Percentiles rank a stretch among this genome's conserved stretches.
These are phyloP conservation scores for Cymbopogon flexuosus DNA, from an alignment of 202 grass and related monocot species.

Conservation along the genomic window DNA sequence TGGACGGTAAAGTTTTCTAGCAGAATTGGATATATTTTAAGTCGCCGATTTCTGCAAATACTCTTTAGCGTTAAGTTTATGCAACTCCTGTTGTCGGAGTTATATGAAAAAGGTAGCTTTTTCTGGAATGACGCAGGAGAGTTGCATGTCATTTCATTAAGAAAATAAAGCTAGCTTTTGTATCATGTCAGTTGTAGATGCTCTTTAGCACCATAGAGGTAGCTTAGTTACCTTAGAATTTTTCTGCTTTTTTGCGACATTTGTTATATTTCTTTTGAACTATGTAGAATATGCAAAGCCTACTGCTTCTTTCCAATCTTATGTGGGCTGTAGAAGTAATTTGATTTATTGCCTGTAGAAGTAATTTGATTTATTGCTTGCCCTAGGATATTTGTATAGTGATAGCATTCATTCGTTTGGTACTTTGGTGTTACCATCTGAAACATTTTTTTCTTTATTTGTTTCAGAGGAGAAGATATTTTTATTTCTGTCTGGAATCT, in stretches of 20 bases:
- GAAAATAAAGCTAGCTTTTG: background rate
- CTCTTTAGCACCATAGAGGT: background rate
- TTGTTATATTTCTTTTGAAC: background rate
- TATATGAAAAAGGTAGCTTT: background rate
- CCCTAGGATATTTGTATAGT: constrained; percentile 3
- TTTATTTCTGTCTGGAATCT: constrained; percentile 98
- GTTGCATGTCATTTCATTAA: background rate
- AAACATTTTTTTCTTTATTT: constrained; percentile 1
- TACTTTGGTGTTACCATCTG: background rate
- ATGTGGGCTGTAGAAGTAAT: too few species aligned
- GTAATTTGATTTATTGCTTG: background rate
- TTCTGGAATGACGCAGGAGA: background rate
- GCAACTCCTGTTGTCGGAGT: background rate
- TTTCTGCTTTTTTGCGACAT: background rate
- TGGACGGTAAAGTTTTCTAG: constrained; percentile 41
- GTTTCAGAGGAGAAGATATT: constrained; percentile 80
- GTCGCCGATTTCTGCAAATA: background rate
- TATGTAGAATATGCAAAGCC: background rate
- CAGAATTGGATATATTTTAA: background rate
- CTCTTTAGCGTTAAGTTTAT: background rate
- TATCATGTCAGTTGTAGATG: background rate
- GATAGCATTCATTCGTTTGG: background rate
- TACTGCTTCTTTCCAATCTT: background rate
- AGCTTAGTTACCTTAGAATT: background rate
- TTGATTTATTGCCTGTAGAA: background rate